These are phyloP conservation scores for Starmerella potacharoeniae DNA, from an alignment of 805 yeast genomes.

Conservation along the genomic window DNA sequence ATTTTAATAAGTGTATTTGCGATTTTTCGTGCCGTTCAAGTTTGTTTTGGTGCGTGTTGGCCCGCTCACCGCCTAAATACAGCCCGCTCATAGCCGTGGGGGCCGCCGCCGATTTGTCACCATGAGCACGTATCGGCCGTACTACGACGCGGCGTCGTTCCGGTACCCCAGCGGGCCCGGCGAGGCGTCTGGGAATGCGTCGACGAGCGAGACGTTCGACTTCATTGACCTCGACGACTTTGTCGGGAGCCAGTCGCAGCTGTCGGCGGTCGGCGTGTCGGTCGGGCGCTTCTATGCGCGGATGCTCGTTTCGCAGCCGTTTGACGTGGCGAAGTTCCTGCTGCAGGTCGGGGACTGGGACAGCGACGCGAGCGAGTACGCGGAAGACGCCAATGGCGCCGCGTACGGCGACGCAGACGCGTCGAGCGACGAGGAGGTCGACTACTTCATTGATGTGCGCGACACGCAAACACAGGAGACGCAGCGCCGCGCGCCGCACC, in stretches of 20 bases:
- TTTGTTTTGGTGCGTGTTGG: too few relatives aligned
- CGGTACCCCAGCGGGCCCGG: slow-evolving; percentile 31
- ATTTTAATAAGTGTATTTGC: too few relatives aligned
- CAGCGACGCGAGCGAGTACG: slow-evolving; percentile 8
- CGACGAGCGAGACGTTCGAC: slow-evolving; percentile 19
- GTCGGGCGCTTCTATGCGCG: slow-evolving; percentile 59
- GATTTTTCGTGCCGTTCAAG: too few relatives aligned
- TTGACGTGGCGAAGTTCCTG: slow-evolving; percentile 68
- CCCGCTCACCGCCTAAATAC: too few relatives aligned
- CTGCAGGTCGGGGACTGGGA: slow-evolving; percentile 59
- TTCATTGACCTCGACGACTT: slow-evolving; percentile 23
- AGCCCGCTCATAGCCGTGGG: neutral
- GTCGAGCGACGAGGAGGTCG: slow-evolving; percentile 29
- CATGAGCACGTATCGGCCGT: slow-evolving; percentile 39
- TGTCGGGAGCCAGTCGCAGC: slow-evolving; percentile 37
- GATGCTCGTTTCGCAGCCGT: slow-evolving; percentile 69
- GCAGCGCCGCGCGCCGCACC: neutral
- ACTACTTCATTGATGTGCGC: slow-evolving; percentile 31
- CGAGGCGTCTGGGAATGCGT: slow-evolving; percentile 22
- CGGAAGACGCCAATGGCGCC: slow-evolving; percentile 14
- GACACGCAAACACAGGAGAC: slow-evolving; percentile 3
- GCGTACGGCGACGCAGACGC: slow-evolving; percentile 17
- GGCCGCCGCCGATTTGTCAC: neutral
- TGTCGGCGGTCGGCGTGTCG: slow-evolving; percentile 47
- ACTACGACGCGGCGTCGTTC: slow-evolving; percentile 57